Percentiles rank a stretch among this genome's conserved stretches.
Evolutionary conservation across 805 yeast genomes (phyloP).

Genomic region (Spathaspora arborariae): DNA sequence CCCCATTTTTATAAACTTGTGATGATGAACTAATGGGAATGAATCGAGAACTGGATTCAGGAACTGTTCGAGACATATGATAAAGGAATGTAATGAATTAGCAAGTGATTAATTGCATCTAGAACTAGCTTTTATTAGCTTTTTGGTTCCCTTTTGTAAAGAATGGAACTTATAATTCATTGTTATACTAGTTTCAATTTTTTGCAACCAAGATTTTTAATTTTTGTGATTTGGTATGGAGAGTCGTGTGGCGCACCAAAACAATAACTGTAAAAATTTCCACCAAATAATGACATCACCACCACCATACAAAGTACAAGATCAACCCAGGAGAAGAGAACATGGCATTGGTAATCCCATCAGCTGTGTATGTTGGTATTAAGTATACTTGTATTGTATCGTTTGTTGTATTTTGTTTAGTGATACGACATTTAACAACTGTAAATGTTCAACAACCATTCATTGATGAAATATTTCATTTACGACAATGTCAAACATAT

Average conservation of each 20-base stretch:
- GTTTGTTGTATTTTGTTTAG: constrained; percentile 12
- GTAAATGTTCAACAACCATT: constrained; percentile 25
- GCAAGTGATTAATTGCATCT: not conserved
- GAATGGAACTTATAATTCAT: not conserved
- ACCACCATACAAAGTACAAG: not conserved
- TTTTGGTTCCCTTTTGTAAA: not conserved
- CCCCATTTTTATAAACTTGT: constrained; percentile 12
- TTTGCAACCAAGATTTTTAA: constrained; percentile 4
- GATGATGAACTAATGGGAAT: constrained; percentile 17
- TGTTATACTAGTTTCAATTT: not conserved
- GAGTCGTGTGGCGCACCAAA: not conserved
- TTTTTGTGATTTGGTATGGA: not conserved
- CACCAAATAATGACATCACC: not conserved
- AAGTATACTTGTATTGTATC: constrained; percentile 2
- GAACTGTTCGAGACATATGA: constrained; percentile 1
- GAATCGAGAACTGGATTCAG: constrained; percentile 11
- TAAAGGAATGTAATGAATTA: not conserved
- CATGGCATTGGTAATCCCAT: constrained; percentile 10
- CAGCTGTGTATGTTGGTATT: not conserved
- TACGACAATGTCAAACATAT: constrained; percentile 71
- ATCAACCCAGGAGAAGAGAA: not conserved
- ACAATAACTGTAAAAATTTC: too few relatives aligned
- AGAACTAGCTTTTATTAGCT: not conserved
- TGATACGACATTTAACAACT: constrained; percentile 16
- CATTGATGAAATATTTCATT: constrained; percentile 83